A percentile compares a stretch with the other conserved stretches of the same genome.
phyloP scores from a whole-genome alignment of 257 asterid species.

The Ligustrum vulgare region DNA sequence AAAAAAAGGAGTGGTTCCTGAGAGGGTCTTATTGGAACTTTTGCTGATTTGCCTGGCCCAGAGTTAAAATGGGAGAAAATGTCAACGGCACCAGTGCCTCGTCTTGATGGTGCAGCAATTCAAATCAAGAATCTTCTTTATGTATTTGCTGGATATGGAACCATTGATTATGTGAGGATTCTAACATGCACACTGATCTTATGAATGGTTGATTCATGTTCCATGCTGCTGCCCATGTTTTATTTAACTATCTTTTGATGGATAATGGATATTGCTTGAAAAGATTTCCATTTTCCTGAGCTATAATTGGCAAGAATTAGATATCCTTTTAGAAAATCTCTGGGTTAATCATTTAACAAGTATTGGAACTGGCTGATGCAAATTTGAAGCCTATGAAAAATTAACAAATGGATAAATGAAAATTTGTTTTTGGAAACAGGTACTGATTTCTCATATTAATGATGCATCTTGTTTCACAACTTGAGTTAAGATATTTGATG shows the following conservation, averaged over 20 bases:
- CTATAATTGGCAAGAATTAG: background rate
- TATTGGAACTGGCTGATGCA: slow-evolving; percentile 16
- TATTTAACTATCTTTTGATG: background rate
- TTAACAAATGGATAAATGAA: background rate
- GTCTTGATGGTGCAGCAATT: slow-evolving; percentile 93
- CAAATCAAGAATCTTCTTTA: slow-evolving; percentile 80
- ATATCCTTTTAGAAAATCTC: slow-evolving; percentile 4
- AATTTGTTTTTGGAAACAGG: background rate
- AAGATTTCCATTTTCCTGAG: background rate
- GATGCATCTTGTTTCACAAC: slow-evolving; percentile 2
- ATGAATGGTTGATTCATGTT: slow-evolving; percentile 9
- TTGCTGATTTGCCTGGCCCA: slow-evolving; percentile 89
- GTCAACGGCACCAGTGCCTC: slow-evolving; percentile 88
- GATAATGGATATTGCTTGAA: background rate
- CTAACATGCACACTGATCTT: slow-evolving; percentile 2
- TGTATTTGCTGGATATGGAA: slow-evolving; percentile 97
- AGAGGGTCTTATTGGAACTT: slow-evolving; percentile 72
- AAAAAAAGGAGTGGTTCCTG: slow-evolving; percentile 36
- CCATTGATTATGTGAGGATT: slow-evolving; percentile 70
- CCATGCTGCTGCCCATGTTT: background rate
- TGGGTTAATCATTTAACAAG: background rate
- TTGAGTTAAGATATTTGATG: slow-evolving; percentile 11
- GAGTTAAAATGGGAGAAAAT: slow-evolving; percentile 84
- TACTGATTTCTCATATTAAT: background rate
- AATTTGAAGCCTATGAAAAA: slow-evolving; percentile 1